Base-by-base conservation (phyloP, 2,329 filamentous ascomycete species). In the Aspergillus sp. region DNA sequence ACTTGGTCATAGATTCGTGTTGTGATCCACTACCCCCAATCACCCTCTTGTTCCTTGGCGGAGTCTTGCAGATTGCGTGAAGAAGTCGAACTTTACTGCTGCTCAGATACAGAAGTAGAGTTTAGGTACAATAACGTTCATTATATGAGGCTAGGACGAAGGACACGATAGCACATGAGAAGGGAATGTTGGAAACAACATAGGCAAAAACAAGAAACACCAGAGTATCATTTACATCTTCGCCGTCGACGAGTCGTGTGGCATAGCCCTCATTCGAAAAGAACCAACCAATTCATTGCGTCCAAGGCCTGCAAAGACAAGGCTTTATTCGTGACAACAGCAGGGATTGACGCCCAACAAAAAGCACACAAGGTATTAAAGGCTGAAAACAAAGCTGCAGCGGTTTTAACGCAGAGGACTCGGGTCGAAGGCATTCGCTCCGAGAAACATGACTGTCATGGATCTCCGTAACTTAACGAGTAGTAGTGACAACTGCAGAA, bases 151-250 rank as follows among this genome's bases (percentile, higher is more conserved):
- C 66, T 64, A 70, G 62, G 60, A 63, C 61, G 61, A 62, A 60
- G 59, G 54, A 59, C 51, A 66, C 57, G 59, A 53, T 55, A 57
- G 48, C 51, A 62, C 60, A 64, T 57, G 57, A 67, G 60, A 64
- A 64, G 65, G 38, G 49, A 61, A 57, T 45, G 43, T 46, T 62
- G 61, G 62, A 61, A 65, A 63, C 68, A 71, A 71, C 64, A 71
- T 71, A 72, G 64, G 71, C 60, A 61, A 71, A 73, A 74, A 76
- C 66, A 65, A 65, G 63, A 73, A 75, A 74, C 68, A 74, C 68
- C 69, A 68, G 70, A 76, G 72, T 76, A 78, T 78, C 77, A 78
- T 79, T 75, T 78, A 79, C 77, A 79, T 75, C 71, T 74, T 75
- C 72, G 68, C 69, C 69, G 64, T 71, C 66, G 64, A 71, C 65